Evolutionary conservation across 768 basidiomycete species (phyloP), one percentile per base, ranked within the genome.

Genomic region (Mycena kentingensis): DNA sequence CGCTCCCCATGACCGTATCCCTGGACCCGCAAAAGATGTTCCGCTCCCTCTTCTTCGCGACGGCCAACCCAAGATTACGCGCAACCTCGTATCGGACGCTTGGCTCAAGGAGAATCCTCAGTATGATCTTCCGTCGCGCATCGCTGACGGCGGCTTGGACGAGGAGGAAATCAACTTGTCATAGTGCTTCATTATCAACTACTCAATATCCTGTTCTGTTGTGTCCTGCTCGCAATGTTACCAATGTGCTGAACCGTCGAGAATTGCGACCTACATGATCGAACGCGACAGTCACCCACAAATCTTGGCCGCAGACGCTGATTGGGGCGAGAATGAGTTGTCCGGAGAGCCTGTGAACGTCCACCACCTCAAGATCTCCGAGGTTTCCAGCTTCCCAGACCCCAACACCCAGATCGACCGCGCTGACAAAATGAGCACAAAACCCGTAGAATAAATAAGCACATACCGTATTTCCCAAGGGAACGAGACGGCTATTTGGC

Each of bases 211-310:
- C 0, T 13, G 13, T 35, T 51, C 50, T 8, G 50, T 36, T 2
- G 25, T 34, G 24, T 45, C 34, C 50, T 51, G 6, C n/a, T n/a
- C 2, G 24, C 5, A 43, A 25, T 51, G 3, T 19, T 13, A 11
- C 26, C 16, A 24, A 13, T 5, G 7, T 18, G 41, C 19, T n/a
- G 16, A 19, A 26, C 12, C 25, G n/a, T n/a, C 2, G 26, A 28
- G 3, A 54, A 38, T 15, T 39, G 21, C 12, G 11, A 29, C 58
- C 5, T 56, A 60, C 59, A 50, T 62, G 60, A 37, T 59, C 49
- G 18, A 38, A 35, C 7, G 60, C 52, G 7, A 62, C 46, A 3
- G 60, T 62, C n/a, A 62, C 50, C 60, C 60, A 62, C 13, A 60
- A n/a, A 28, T 50, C 44, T 13, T 46, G 2, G 7, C 21, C n/a